These are phyloP conservation scores for Amanita fuliginea DNA, from an alignment of 768 basidiomycete species.

Conservation along the genomic window DNA sequence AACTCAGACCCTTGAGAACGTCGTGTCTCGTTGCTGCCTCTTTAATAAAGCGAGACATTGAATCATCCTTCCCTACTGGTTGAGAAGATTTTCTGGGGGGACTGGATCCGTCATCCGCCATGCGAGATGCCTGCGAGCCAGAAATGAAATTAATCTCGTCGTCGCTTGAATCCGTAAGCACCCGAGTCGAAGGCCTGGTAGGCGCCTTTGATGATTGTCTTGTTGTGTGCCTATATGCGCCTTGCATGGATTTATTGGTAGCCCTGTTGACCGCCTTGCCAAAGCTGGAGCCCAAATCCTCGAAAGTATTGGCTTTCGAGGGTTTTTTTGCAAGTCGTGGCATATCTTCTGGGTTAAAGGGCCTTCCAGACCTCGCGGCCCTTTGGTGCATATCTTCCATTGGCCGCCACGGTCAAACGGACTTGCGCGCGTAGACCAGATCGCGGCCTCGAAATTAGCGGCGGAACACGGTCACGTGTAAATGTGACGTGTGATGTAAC, in stretches of 20 bases:
- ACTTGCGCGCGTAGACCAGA: too few relatives aligned
- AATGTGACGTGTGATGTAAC: neutral
- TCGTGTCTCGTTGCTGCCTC: neutral
- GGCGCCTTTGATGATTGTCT: neutral
- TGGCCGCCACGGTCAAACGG: neutral
- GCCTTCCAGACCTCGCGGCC: neutral
- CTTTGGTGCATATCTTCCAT: neutral
- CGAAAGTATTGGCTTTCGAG: slow-evolving; percentile 1
- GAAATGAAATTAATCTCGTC: slow-evolving; percentile 2
- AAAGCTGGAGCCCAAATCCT: slow-evolving; percentile 13
- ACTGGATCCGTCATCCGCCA: neutral
- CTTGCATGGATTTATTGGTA: neutral
- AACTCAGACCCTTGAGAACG: neutral
- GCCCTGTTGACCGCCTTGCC: neutral
- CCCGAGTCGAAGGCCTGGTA: neutral
- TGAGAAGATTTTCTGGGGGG: neutral
- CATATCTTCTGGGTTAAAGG: neutral
- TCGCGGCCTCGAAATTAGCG: neutral
- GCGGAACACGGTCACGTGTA: slow-evolving; percentile 3
- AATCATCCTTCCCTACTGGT: neutral
- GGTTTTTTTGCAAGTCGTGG: neutral
- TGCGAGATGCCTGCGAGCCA: neutral
- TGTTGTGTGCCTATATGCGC: neutral
- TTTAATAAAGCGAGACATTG: neutral
- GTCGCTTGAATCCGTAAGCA: neutral